phyloP scores from a whole-genome alignment of 306 rosid species.

The Quercus berberidifolia region DNA sequence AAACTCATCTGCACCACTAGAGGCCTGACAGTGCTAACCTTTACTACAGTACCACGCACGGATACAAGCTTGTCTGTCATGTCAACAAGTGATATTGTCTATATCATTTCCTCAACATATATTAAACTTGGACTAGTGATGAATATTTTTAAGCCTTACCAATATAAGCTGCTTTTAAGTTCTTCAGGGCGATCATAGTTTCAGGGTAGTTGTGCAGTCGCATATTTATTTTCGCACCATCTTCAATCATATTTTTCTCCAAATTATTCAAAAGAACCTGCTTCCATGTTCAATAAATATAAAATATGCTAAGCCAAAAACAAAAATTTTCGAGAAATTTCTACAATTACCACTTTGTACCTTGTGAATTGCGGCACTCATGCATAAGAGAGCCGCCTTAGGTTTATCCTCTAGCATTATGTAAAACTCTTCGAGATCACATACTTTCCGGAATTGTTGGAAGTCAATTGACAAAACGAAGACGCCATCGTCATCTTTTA shows the following conservation, averaged over 20 bases:
- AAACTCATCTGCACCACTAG: slow-evolving; percentile 78
- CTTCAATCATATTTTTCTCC: slow-evolving; percentile 41
- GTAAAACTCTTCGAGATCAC: slow-evolving; percentile 43
- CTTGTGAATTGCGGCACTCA: slow-evolving; percentile 77
- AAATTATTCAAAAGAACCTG: slow-evolving; percentile 53
- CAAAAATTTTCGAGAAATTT: neutral
- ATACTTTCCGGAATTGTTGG: slow-evolving; percentile 49
- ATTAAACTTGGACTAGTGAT: neutral
- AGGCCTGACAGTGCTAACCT: slow-evolving; percentile 80
- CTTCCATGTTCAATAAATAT: slow-evolving; percentile 19
- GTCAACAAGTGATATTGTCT: slow-evolving; percentile 17
- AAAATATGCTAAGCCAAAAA: slow-evolving; percentile 10
- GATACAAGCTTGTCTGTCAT: slow-evolving; percentile 83
- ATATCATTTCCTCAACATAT: slow-evolving; percentile 1
- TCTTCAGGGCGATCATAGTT: slow-evolving; percentile 79
- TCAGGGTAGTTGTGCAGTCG: slow-evolving; percentile 81
- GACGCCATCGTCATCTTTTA: slow-evolving; percentile 43
- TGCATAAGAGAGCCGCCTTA: slow-evolving; percentile 64
- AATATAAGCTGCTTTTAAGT: slow-evolving; percentile 86
- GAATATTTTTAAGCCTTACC: slow-evolving; percentile 40
- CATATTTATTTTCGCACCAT: slow-evolving; percentile 49
- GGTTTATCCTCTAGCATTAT: slow-evolving; percentile 63
- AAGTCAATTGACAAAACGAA: slow-evolving; percentile 60
- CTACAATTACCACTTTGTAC: slow-evolving; percentile 20
- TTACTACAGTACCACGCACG: slow-evolving; percentile 87